These are phyloP conservation scores for Lactifluus hygrophoroides DNA, from an alignment of 768 basidiomycete species.

Conservation along the genomic window DNA sequence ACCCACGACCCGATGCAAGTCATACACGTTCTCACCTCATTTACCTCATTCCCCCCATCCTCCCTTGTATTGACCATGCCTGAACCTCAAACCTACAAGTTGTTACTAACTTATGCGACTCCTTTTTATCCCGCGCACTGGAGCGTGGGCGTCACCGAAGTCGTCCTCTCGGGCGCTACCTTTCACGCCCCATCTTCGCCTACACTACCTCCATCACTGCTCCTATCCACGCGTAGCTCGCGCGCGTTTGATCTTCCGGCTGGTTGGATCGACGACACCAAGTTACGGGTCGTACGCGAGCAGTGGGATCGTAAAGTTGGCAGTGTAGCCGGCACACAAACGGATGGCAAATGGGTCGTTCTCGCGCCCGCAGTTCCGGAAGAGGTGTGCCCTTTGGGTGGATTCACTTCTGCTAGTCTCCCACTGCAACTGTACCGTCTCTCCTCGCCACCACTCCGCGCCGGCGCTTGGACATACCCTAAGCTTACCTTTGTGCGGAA, in stretches of 20 bases:
- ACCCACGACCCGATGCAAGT: conserved; percentile 40
- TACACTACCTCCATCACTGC: conserved; percentile 37
- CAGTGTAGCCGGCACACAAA: conserved; percentile 63
- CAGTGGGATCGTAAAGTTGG: conserved; percentile 74
- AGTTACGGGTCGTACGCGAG: conserved; percentile 53
- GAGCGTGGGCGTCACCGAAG: conserved; percentile 69
- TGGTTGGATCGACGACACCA: conserved; percentile 63
- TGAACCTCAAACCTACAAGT: conserved; percentile 52
- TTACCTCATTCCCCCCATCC: conserved; percentile 70
- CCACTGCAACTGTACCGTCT: conserved; percentile 71
- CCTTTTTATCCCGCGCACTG: conserved; percentile 79
- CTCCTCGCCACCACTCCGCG: conserved; percentile 43
- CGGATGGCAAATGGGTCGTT: conserved; percentile 82
- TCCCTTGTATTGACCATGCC: conserved; percentile 71
- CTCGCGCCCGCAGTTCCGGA: conserved; percentile 46
- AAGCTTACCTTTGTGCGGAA: conserved; percentile 66
- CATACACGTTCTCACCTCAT: conserved; percentile 64
- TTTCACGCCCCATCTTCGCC: conserved; percentile 6
- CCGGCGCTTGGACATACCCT: conserved; percentile 42
- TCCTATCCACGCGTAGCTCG: conserved; percentile 47
- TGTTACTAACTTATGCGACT: conserved; percentile 64
- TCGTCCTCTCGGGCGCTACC: conserved; percentile 44
- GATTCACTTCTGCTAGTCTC: conserved; percentile 30
- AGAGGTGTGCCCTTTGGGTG: conserved; percentile 1
- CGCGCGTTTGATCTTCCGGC: conserved; percentile 63